Base-by-base conservation (phyloP, 176 grass and related monocot genomes). In the Zea mays region DNA sequence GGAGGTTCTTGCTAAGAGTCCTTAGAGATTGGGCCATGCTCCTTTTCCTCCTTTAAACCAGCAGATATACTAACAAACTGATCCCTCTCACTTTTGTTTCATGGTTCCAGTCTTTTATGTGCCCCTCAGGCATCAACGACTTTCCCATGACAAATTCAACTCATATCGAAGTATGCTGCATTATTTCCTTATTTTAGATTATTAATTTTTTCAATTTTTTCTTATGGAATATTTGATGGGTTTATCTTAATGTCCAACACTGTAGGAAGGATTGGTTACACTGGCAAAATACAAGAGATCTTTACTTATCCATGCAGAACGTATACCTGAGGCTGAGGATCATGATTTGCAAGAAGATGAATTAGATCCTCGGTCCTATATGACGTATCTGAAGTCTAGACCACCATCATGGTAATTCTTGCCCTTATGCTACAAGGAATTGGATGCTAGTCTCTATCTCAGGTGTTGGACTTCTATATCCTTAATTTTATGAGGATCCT, bases 91-190 rank as follows among this genome's bases (percentile, higher is more conserved):
- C 62, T 85, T 64, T 54, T 43, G 7, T 56, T n/a, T 75, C 72
- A 82, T 74, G 52, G 10, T 33, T 90, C 71, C 48, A 99, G 96
- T 99, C 96, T 71, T 99, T 99, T 84, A 99, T 99, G 96, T 95
- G 92, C 50, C 96, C 90, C 37, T 99, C 96, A 47, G 96, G 90
- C 54, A 99, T 89, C 78, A 87, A 90, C 62, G 96, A 99, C 74
- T 99, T 99, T 43, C 96, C 96, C 60, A 94, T 99, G 96, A 99
- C 96, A 88, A 99, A 99, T 75, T 92, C 85, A 69, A 99, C 92
- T 12, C 96, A 99, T 59, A 99, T 99, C 19, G 93, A 92, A 90
- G 96, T 98, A 37, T 14, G 77, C 27, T 81, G 5, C 20, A 62
- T 52, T 16, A n/a, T 38, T 38, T 3, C 77, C 60, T 51, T 52